Base-by-base conservation (phyloP, 2,329 filamentous ascomycete genomes). In the Diplodia sapinea region DNA sequence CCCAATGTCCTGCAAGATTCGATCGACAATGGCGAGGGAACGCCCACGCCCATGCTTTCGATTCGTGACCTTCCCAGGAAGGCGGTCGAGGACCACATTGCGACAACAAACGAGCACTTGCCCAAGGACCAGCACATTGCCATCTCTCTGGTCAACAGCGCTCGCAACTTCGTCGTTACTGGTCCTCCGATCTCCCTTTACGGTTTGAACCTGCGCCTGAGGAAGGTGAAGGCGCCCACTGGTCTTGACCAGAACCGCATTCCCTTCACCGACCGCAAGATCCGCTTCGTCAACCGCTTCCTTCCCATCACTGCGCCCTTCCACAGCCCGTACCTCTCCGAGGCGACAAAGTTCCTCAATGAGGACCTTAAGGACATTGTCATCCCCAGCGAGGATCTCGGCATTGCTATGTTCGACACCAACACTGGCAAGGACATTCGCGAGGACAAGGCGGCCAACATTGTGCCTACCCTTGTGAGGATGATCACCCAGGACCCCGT, bases 221-320 rank as follows among this genome's bases (percentile, higher is more conserved):
- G 96, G 74, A 99, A 98, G 82, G 92, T 97, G 78, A 99, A 97
- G 85, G 94, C 95, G 1, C 91, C 95, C 4, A 98, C 95, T n/a
- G 95, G 96, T 52, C 85, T 99, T 49, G 95, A 99, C 76, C 96
- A 99, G 81, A 97, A 91, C 72, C 88, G 94, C 69, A 90, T 98
- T 65, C 96, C 96, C 7, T 93, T 93, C 83, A 98, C 94, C 0
- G 90, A 99, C 81, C 91, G 95, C 73, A 99, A 99, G 82, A 87
- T 97, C 67, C 93, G 95, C 75, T 99, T 99, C 73, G 92, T 93
- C 70, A 97, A 97, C 83, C 91, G 95, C 69, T 99, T 99, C 85
- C 83, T 99, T 69, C 96, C 95, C 56, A 99, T 99, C 79, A 97
- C 94, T 0, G 93, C 95, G 11, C 96, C 95, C 4, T 99, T 99